phyloP scores from a whole-genome alignment of 2,329 filamentous ascomycete genomes.

The Trichoderma pleuroti region DNA sequence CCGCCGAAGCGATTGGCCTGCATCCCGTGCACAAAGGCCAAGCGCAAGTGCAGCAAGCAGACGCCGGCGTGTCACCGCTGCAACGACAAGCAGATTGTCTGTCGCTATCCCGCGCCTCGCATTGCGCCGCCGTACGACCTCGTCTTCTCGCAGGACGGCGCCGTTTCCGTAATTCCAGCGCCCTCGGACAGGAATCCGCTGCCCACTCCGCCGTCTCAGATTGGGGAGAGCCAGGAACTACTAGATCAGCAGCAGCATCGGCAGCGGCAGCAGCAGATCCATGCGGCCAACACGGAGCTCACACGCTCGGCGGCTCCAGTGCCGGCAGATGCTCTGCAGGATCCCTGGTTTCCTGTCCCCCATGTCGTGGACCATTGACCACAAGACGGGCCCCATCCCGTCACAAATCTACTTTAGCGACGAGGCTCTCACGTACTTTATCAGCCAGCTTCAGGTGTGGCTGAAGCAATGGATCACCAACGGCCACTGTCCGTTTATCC shows the following conservation, averaged over 20 bases:
- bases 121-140: constrained; percentile 10
- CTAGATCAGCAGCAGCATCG: too few species aligned
- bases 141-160: constrained; percentile 9
- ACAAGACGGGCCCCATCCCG: neutral
- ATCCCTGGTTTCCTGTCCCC: constrained; percentile 9
- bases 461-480: constrained; percentile 1
- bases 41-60: constrained; percentile 15
- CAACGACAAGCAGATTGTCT: neutral
- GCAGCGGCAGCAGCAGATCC: neutral
- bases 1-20: constrained; percentile 6
- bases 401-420: constrained; percentile 12
- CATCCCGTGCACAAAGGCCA: constrained; percentile 5
- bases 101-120: constrained; percentile 11
- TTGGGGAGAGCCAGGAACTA: neutral
- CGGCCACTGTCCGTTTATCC: constrained; percentile 9
- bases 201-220: neutral
- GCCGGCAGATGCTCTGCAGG: neutral
- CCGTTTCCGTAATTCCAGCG: neutral
- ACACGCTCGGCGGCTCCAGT: neutral
- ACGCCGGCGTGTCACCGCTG: constrained; percentile 9
- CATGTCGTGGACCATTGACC: neutral
- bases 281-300: neutral
- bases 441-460: neutral
- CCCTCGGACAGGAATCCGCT: neutral
- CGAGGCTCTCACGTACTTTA: constrained; percentile 11